Percentiles rank a stretch among this genome's conserved stretches.
Conservation (phyloP, 192 early-diverging fungal genomes). For the Chytriomyces sp. region DNA sequence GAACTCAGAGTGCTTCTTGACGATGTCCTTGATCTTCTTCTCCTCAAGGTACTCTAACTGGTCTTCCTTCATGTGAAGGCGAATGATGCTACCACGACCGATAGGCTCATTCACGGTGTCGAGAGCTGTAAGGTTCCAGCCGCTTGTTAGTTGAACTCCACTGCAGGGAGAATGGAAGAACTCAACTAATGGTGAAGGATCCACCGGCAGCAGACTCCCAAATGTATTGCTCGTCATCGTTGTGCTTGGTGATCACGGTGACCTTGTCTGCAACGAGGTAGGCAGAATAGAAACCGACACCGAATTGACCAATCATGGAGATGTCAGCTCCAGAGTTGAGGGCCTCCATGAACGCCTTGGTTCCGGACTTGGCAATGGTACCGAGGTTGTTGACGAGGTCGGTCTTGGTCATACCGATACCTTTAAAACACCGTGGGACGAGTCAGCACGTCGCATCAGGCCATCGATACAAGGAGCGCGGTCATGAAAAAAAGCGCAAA, state of each 20-base stretch:
- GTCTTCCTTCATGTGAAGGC: conserved; percentile 98
- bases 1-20: conserved; percentile 99
- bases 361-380: conserved; percentile 99
- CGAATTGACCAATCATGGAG: conserved; percentile 99
- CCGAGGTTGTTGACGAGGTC: conserved; percentile 97
- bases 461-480: not conserved
- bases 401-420: conserved; percentile 95
- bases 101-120: conserved; percentile 87
- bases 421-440: conserved; percentile 20
- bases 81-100: conserved; percentile 95
- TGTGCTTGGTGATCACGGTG: conserved; percentile 93
- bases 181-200: conserved; percentile 77
- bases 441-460: not conserved
- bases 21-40: conserved; percentile 97
- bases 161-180: not conserved
- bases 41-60: conserved; percentile 98
- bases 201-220: conserved; percentile 92
- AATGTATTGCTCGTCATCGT: conserved; percentile 95
- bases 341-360: conserved; percentile 99
- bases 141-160: not conserved
- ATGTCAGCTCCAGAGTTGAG: conserved; percentile 94
- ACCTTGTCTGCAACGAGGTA: conserved; percentile 99
- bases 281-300: conserved; percentile 99
- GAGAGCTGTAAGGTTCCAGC: conserved; percentile 57
- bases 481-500: not conserved